phyloP scores from a whole-genome alignment of 208 protist genomes.

The Leptomonas pyrrhocoris region DNA sequence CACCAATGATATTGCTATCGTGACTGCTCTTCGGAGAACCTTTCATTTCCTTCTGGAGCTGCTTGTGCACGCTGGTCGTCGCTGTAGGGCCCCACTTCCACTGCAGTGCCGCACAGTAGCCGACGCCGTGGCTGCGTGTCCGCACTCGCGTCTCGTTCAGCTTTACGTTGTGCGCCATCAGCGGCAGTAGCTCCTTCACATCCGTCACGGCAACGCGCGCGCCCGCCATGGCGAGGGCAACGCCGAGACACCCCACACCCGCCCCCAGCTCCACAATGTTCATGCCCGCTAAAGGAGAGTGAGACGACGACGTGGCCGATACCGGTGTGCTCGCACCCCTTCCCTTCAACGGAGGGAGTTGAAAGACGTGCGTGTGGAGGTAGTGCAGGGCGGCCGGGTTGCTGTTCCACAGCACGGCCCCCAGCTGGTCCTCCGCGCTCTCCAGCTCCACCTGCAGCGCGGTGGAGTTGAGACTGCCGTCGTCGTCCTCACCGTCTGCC shows the following conservation, averaged over 20 bases:
- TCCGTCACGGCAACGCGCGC: constrained; percentile 77
- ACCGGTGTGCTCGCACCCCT: background rate
- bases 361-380: constrained; percentile 66
- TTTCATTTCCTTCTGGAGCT: constrained; percentile 34
- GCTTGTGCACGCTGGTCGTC: constrained; percentile 35
- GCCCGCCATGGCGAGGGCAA: constrained; percentile 84
- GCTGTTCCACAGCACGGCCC: constrained; percentile 91
- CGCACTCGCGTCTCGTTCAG: constrained; percentile 55
- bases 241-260: constrained; percentile 87
- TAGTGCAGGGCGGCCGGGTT: constrained; percentile 73
- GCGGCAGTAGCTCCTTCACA: constrained; percentile 83
- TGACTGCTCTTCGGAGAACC: background rate
- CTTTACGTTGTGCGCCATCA: constrained; percentile 79
- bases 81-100: constrained; percentile 82
- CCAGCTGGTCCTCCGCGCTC: constrained; percentile 83
- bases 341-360: background rate
- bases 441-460: constrained; percentile 59
- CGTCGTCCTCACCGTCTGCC: constrained; percentile 11
- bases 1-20: background rate
- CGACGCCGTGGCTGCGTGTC: constrained; percentile 37
- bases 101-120: constrained; percentile 58
- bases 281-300: constrained; percentile 14
- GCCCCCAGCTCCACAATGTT: constrained; percentile 79
- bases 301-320: background rate
- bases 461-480: constrained; percentile 18